Conservation (phyloP, 2,329 filamentous ascomycete genomes). For the Aspergillus piperis region DNA sequence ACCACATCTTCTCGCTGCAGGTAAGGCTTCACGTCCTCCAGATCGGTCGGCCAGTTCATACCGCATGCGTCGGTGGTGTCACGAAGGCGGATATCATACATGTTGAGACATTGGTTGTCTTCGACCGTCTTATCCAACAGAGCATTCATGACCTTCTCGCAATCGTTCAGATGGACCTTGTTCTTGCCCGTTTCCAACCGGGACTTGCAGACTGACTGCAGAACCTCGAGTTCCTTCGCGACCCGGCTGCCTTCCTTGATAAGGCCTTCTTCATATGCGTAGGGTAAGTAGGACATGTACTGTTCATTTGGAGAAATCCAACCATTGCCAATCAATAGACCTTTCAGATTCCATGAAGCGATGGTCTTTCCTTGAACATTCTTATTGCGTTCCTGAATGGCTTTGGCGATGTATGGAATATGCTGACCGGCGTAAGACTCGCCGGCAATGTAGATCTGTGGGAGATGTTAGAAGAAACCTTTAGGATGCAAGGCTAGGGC, state of each 20-base stretch:
- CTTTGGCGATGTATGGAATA: slow-evolving; percentile 94
- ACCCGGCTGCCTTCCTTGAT: slow-evolving; percentile 66
- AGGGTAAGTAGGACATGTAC: slow-evolving; percentile 83
- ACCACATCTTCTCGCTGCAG: slow-evolving; percentile 79
- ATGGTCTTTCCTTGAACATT: slow-evolving; percentile 41
- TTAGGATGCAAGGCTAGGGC: background rate
- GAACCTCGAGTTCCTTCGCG: slow-evolving; percentile 66
- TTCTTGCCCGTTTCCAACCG: slow-evolving; percentile 60
- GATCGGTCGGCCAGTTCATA: slow-evolving; percentile 96
- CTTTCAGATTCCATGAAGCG: slow-evolving; percentile 73
- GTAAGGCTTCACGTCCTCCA: slow-evolving; percentile 76
- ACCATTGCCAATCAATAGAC: slow-evolving; percentile 91
- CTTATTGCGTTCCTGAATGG: slow-evolving; percentile 85
- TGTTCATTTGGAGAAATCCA: slow-evolving; percentile 93
- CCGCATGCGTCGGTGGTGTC: slow-evolving; percentile 83
- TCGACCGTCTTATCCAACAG: slow-evolving; percentile 67
- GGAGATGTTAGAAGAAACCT: slow-evolving; percentile 11
- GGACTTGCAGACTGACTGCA: slow-evolving; percentile 68
- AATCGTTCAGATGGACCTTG: slow-evolving; percentile 67
- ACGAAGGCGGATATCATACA: slow-evolving; percentile 90
- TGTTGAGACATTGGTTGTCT: slow-evolving; percentile 74
- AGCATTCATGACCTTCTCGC: slow-evolving; percentile 74
- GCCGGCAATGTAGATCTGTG: slow-evolving; percentile 85
- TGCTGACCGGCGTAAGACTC: slow-evolving; percentile 97
- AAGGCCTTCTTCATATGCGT: slow-evolving; percentile 73